Percentiles rank a stretch among this genome's conserved stretches.
Evolutionary conservation across 768 basidiomycete genomes (phyloP).

Genomic region (Rhodotorula kratochvilovae): DNA sequence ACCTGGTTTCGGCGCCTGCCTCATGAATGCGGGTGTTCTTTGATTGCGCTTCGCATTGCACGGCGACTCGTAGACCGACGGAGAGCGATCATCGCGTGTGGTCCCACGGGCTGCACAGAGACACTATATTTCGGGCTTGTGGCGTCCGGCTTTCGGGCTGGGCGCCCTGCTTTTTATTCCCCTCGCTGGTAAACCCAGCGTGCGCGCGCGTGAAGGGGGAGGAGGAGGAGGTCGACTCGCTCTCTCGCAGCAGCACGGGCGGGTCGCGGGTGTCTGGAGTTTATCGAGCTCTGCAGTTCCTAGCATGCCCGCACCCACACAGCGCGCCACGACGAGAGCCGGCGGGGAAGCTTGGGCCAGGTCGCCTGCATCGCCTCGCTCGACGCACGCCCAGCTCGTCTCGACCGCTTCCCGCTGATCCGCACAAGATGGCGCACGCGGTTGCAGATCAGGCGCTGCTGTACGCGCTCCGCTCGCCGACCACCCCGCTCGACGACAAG

Average conservation of each 20-base stretch:
- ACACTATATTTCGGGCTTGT: conserved; percentile 24
- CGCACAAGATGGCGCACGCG: background rate
- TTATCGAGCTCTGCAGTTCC: background rate
- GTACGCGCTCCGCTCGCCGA: conserved; percentile 25
- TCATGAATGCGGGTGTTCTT: conserved; percentile 23
- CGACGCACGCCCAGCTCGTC: no score
- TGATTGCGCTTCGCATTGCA: conserved; percentile 34
- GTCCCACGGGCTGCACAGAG: conserved; percentile 27
- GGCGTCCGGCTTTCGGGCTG: conserved; percentile 25
- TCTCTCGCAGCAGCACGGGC: no score
- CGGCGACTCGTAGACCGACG: conserved; percentile 35
- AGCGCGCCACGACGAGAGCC: background rate
- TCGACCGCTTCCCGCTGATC: background rate
- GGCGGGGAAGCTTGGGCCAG: no score
- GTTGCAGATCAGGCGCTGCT: conserved; percentile 27
- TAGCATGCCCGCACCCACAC: no score
- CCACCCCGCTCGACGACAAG: conserved; percentile 26
- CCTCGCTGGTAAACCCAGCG: no score
- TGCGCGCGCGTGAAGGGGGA: no score
- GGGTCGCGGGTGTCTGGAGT: no score
- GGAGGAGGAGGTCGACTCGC: no score
- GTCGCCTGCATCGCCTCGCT: background rate
- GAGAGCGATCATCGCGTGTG: conserved; percentile 26
- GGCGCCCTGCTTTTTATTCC: background rate
- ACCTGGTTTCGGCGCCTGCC: conserved; percentile 25